These are phyloP conservation scores for Ganoderma boninense DNA, from an alignment of 1,284 basidiomycete genomes.

Conservation along the genomic window DNA sequence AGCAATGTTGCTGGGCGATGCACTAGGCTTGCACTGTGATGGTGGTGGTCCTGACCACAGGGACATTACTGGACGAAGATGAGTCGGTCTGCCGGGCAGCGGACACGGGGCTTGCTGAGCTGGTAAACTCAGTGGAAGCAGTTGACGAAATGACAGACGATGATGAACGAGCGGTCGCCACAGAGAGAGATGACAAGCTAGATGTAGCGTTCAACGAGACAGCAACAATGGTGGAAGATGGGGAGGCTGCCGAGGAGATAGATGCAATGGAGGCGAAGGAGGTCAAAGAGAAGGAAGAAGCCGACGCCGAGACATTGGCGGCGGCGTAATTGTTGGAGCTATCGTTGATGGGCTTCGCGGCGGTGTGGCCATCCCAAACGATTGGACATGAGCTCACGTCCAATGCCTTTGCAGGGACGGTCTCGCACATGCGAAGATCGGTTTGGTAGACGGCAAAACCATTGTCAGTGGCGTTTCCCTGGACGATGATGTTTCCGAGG, in stretches of 20 bases:
- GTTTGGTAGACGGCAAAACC: constrained; percentile 63
- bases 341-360: constrained; percentile 15
- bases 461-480: constrained; percentile 56
- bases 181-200: constrained; percentile 15
- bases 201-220: constrained; percentile 17
- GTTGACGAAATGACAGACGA: constrained; percentile 24
- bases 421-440: constrained; percentile 64
- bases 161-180: constrained; percentile 12
- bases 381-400: constrained; percentile 58
- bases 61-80: constrained; percentile 16
- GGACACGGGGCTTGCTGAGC: neutral
- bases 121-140: constrained; percentile 16
- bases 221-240: constrained; percentile 7
- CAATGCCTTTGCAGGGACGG: constrained; percentile 55
- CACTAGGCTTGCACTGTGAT: constrained; percentile 11
- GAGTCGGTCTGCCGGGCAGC: constrained; percentile 8
- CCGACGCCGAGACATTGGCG: constrained; percentile 15
- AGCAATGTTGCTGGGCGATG: neutral
- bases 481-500: constrained; percentile 56
- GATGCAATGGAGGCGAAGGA: constrained; percentile 4
- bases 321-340: constrained; percentile 17
- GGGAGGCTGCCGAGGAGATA: constrained; percentile 2
- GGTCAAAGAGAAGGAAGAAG: constrained; percentile 12
- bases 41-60: constrained; percentile 18
- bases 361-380: constrained; percentile 56